A percentile compares a stretch with the other conserved stretches of the same genome.
Evolutionary conservation across 257 asterid species (phyloP).

Genomic region (Echium plantagineum): DNA sequence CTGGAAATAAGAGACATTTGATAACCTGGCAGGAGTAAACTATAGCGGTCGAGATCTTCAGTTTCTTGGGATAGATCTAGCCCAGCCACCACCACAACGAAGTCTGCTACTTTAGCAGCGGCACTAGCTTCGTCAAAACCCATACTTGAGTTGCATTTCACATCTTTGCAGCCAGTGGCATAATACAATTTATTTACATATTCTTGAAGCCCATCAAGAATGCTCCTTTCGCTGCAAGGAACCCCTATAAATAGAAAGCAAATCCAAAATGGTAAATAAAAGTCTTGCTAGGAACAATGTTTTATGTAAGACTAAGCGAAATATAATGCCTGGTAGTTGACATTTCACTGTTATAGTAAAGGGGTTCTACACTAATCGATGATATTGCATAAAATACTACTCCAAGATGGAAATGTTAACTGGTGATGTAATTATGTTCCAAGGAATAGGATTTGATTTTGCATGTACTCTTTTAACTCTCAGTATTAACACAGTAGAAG

Average conservation of each 20-base stretch:
- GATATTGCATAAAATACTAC: background rate
- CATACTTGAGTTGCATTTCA: conserved; percentile 54
- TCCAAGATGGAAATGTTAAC: background rate
- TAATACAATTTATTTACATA: conserved; percentile 35
- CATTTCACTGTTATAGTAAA: background rate
- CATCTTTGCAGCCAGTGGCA: conserved; percentile 62
- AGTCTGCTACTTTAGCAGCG: conserved; percentile 47
- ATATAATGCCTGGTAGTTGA: background rate
- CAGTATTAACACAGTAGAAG: background rate
- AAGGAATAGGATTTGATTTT: no score
- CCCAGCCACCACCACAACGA: conserved; percentile 66
- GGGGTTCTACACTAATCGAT: background rate
- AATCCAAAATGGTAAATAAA: background rate
- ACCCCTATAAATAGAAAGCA: conserved; percentile 34
- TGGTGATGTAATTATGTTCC: no score
- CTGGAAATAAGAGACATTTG: conserved; percentile 46
- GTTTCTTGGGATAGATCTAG: conserved; percentile 79
- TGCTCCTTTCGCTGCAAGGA: conserved; percentile 63
- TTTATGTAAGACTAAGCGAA: no score
- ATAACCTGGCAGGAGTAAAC: conserved; percentile 86
- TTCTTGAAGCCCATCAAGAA: conserved; percentile 40
- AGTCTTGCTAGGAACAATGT: background rate
- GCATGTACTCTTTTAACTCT: background rate
- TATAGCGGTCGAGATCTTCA: conserved; percentile 78
- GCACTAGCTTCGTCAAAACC: conserved; percentile 49